These are phyloP conservation scores for Boletellus emodensis DNA, from an alignment of 768 basidiomycete genomes.

Conservation along the genomic window DNA sequence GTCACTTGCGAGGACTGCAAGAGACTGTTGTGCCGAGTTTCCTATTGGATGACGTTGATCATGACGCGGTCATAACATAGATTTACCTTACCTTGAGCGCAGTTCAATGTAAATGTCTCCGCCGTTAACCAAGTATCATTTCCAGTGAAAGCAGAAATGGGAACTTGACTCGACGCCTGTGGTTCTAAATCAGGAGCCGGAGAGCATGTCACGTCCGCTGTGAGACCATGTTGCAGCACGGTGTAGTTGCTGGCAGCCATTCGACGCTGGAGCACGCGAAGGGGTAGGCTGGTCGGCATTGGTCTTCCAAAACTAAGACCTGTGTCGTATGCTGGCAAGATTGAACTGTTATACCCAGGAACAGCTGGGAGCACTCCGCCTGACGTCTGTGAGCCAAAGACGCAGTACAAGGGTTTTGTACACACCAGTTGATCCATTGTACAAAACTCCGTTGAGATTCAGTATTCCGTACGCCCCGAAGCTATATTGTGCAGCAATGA, in stretches of 20 bases:
- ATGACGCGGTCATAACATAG: too few relatives aligned
- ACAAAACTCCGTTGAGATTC: conserved; percentile 4
- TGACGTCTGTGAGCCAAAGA: background rate
- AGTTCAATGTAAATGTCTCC: too few relatives aligned
- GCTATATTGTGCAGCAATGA: conserved; percentile 2
- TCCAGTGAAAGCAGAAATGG: too few relatives aligned
- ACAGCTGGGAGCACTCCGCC: background rate
- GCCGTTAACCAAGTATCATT: too few relatives aligned
- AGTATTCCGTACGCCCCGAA: background rate
- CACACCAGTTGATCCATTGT: conserved; percentile 7
- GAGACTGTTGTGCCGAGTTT: too few relatives aligned
- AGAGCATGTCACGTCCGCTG: conserved; percentile 6
- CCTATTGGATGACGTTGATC: too few relatives aligned
- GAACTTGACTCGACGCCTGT: too few relatives aligned
- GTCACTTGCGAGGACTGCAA: too few relatives aligned
- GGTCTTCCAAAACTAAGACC: background rate
- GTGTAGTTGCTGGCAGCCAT: background rate
- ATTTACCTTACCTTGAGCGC: too few relatives aligned
- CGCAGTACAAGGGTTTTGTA: background rate
- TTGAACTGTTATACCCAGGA: too few relatives aligned
- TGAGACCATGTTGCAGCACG: conserved; percentile 4
- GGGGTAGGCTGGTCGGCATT: too few relatives aligned
- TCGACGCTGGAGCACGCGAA: too few relatives aligned
- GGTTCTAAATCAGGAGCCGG: background rate
- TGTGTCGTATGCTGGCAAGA: background rate